Evolutionary conservation across 495 filamentous ascomycete genomes (phyloP), one percentile per base, ranked within the genome.

Genomic region (Lasiosphaeria ovina): DNA sequence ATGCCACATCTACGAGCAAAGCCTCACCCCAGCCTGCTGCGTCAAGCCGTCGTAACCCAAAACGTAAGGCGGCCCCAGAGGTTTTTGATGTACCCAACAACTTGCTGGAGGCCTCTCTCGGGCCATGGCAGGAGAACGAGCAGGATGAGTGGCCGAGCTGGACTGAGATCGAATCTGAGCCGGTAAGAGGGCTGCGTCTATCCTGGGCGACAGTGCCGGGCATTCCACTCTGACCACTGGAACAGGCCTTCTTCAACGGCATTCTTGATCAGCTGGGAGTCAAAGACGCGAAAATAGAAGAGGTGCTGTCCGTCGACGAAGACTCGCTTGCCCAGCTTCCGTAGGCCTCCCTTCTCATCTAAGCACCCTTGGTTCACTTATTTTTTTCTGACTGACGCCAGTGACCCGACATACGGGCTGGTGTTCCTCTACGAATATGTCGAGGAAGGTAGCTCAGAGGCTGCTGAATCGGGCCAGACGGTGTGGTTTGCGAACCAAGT

Each of bases 401-500:
- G 88, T 31, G 77, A 88, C 65, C 91, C 90, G 31, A 82, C 92
- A 10, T 85, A 92, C 64, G 91, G 92, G 3, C 71, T 97, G 12
- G 86, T 98, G 33, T 95, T 96, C 61, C 82, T 96, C 5, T 93
- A 89, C 66, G 83, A 87, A 60, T 91, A 86, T 74, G 76, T 83
- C 48, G 78, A 84, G 59, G 82, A 88, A 61, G 65, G 73, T 40
- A 82, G 71, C 14, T 57, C 66, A 5, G 67, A 70, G 11, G 66
- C 66, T 32, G 51, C 62, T 2, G 64, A 74, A 45, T 55, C 63
- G 45, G 89, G 87, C 60, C 87, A 89, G 0, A 76, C 86, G 6
- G 72, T 97, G 35, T 98, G 94, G 94, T 97, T 97, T 74, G 92
- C 92, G 12, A 97, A 97, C 66, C 94, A 98, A 76, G 89, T 90